Base-by-base conservation (phyloP, 1,284 basidiomycete genomes). In the Leccinum subfulvum region DNA sequence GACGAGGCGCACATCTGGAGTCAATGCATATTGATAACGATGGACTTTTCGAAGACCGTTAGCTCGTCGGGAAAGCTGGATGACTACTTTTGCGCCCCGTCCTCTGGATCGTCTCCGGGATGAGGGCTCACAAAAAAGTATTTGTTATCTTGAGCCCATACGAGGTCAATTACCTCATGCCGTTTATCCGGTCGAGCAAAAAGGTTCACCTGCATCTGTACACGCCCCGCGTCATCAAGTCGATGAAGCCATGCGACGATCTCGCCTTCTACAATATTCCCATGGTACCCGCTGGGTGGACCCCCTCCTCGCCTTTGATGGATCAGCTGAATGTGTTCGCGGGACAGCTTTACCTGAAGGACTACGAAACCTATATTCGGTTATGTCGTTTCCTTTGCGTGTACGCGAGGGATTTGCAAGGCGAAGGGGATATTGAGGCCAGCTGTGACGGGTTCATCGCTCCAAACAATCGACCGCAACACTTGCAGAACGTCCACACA, bases 101-200 rank as follows among this genome's bases (percentile, higher is more conserved):
- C 16, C 72, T 79, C 49, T 82, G 82, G 83, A 68, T 84, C 30
- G 47, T 81, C 14, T 77, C 78, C 0, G 62, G 62, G 14, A 66
- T 41, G 26, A 56, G 21, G 1, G 41, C n/a, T 28, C 13, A 33
- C 1, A 56, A 57, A 4, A 6, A 33, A 0, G 62, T 69, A 2
- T 64, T 80, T 1, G 74, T 84, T 18, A 63, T 78, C 11, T 58
- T 82, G 59, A 84, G 84, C 62, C 81, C 83, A 1, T 76, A 69
- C 57, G 83, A 84, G 62, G 80, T 68, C 44, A 77, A 84, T 57
- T 59, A 62, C 47, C 69, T 84, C 28, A 69, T 84, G 4, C 75
- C 77, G 0, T 26, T 60, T 1, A 80, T 84, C 58, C 76, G 73
- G 44, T 58, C 58, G 23, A 77, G 75, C 66, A 58, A 62, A 6